Evolutionary conservation across 2,329 filamentous ascomycete genomes (phyloP), one percentile per base, ranked within the genome.

Genomic region (Ampelomyces quisqualis): DNA sequence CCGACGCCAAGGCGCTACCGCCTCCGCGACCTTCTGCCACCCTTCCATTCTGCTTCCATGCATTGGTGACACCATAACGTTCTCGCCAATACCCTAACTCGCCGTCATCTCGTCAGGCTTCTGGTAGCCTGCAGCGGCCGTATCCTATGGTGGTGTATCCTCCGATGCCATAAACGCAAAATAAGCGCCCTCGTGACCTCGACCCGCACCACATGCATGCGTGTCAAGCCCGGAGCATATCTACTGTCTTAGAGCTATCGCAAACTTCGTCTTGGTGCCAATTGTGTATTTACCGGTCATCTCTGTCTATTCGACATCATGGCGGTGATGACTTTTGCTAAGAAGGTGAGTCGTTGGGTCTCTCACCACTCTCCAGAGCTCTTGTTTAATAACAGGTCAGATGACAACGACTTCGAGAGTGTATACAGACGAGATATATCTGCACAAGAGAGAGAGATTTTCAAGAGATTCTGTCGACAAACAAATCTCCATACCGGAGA

Each of bases 401-500:
- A 53, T 53, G 48, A 48, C 56, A 45, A 55, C 63, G 32, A 60
- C 55, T 34, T 53, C 55, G 18, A 53, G 47, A 39, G 32, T 51
- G 42, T 35, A 43, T 35, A 52, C 58, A 20, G 53, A 61, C 32
- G 57, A 65, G 21, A 60, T 62, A 17, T 49, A 53, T 42, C 46
- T 62, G 37, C 47, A 49, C 22, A 48, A 50, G 34, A 51, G 58
- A 43, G 51, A 49, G 31, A 54, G 54, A 23, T 47, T 44, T 24
- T 62, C 62, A 23, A 58, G 47, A 31, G 61, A 65, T 15, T 60
- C 63, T 10, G 54, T 65, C 22, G 55, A 58, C 23, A 66, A 65
- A 42, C 62, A 67, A 41, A 58, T 61, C 30, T 67, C 64, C 9
- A 67, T 66, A 36, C 58, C 65, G 6, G 64, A 67, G 35, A 65